Conservation (phyloP, 371 early-diverging fungal genomes). For the Saksenaea vasiformis region DNA sequence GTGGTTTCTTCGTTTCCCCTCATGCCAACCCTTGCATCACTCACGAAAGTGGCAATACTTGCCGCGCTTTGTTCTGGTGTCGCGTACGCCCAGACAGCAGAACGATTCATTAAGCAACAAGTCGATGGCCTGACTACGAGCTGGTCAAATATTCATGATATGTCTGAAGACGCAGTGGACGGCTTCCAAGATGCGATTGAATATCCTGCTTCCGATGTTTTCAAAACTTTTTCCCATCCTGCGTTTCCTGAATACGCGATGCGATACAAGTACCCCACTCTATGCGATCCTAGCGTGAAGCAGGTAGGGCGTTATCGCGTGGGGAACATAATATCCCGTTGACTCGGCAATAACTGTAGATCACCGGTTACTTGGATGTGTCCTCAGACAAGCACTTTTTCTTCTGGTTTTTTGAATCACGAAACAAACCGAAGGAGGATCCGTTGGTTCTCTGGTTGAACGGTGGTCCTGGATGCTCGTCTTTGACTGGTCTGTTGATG, state of each 20-base stretch:
- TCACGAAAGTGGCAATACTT: slow-evolving; percentile 24
- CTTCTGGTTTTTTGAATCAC: slow-evolving; percentile 80
- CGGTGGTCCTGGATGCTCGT: slow-evolving; percentile 84
- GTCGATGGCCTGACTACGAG: slow-evolving; percentile 21
- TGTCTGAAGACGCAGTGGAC: slow-evolving; percentile 18
- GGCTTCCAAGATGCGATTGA: neutral
- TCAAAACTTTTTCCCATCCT: slow-evolving; percentile 53
- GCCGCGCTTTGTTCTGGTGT: slow-evolving; percentile 18
- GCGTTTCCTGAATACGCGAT: slow-evolving; percentile 74
- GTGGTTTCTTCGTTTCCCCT: slow-evolving; percentile 10
- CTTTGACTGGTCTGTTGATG: slow-evolving; percentile 72
- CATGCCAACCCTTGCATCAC: slow-evolving; percentile 28
- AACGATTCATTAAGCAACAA: slow-evolving; percentile 27
- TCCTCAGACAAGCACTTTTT: slow-evolving; percentile 66
- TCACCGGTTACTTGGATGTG: slow-evolving; percentile 78
- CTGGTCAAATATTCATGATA: slow-evolving; percentile 33
- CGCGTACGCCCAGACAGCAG: slow-evolving; percentile 18
- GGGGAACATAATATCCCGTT: neutral
- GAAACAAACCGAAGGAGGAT: slow-evolving; percentile 62
- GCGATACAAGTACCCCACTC: slow-evolving; percentile 70
- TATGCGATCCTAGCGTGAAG: slow-evolving; percentile 72
- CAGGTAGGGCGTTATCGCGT: slow-evolving; percentile 39
- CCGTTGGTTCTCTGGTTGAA: slow-evolving; percentile 78
- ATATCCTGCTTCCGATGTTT: slow-evolving; percentile 14
- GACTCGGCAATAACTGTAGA: slow-evolving; percentile 30